These are phyloP conservation scores for Daldinia sp. DNA, from an alignment of 2,329 filamentous ascomycete species.

Conservation along the genomic window DNA sequence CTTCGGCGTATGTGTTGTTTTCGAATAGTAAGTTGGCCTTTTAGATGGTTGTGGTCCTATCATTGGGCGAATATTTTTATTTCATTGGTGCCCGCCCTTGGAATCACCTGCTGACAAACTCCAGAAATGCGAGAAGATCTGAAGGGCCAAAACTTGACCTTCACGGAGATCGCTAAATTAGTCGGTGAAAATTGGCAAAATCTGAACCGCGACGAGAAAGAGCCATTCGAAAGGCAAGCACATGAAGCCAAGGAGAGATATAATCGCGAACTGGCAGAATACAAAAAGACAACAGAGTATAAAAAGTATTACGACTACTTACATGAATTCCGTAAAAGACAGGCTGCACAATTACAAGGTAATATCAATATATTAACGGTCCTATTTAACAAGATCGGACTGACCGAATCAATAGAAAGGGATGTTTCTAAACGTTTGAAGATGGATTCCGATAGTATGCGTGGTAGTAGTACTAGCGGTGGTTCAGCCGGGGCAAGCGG, in stretches of 20 bases:
- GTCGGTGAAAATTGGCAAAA: constrained; percentile 86
- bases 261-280: constrained; percentile 74
- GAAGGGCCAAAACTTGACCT: constrained; percentile 78
- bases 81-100: background rate
- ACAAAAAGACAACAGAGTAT: constrained; percentile 79
- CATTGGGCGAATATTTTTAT: background rate
- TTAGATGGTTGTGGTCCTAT: background rate
- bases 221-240: constrained; percentile 76
- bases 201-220: constrained; percentile 70
- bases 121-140: constrained; percentile 79
- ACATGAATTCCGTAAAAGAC: constrained; percentile 79
- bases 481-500: constrained; percentile 53
- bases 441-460: constrained; percentile 51
- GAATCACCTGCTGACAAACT: constrained; percentile 10
- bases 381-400: background rate
- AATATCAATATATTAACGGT: constrained; percentile 27
- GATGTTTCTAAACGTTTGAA: constrained; percentile 61
- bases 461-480: constrained; percentile 53
- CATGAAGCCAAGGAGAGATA: constrained; percentile 79
- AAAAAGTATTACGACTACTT: constrained; percentile 76
- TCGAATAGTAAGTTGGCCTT: constrained; percentile 73
- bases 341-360: constrained; percentile 67
- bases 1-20: constrained; percentile 85
- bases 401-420: constrained; percentile 50
- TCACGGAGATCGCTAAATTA: constrained; percentile 84